phyloP scores from a whole-genome alignment of 352 stramenopile genomes.

The Phytophthora rubi region DNA sequence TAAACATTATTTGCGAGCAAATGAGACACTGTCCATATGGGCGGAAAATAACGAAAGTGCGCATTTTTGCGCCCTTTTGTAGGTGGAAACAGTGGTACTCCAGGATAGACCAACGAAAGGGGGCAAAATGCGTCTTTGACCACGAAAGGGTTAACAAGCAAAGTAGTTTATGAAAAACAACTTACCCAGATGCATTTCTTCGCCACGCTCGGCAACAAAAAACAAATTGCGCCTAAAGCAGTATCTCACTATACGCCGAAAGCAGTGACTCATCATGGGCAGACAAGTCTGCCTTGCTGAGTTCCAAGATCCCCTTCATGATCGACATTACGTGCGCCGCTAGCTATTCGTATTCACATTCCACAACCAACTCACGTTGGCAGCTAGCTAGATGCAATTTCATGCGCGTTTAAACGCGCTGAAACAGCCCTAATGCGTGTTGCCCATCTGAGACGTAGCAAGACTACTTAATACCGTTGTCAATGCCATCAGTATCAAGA shows the following conservation, averaged over 20 bases:
- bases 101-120: too few species aligned
- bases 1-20: too few species aligned
- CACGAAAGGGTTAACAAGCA: neutral
- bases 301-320: too few species aligned
- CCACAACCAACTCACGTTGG: neutral
- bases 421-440: neutral
- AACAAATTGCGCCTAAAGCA: neutral
- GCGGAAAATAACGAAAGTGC: too few species aligned
- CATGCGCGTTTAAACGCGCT: neutral
- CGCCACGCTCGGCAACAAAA: neutral
- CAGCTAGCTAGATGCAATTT: neutral
- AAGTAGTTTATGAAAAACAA: neutral
- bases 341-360: too few species aligned
- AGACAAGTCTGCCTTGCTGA: neutral
- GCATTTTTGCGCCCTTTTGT: too few species aligned
- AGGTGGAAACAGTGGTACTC: too few species aligned
- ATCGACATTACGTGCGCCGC: too few species aligned
- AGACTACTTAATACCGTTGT: neutral
- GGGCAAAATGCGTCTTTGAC: too few species aligned
- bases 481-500: neutral
- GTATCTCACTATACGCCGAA: neutral
- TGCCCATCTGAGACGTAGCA: neutral
- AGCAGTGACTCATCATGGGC: neutral
- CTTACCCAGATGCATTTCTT: neutral
- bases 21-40: too few species aligned